phyloP scores from a whole-genome alignment of 768 basidiomycete genomes.

The Pleurotus sapidus region DNA sequence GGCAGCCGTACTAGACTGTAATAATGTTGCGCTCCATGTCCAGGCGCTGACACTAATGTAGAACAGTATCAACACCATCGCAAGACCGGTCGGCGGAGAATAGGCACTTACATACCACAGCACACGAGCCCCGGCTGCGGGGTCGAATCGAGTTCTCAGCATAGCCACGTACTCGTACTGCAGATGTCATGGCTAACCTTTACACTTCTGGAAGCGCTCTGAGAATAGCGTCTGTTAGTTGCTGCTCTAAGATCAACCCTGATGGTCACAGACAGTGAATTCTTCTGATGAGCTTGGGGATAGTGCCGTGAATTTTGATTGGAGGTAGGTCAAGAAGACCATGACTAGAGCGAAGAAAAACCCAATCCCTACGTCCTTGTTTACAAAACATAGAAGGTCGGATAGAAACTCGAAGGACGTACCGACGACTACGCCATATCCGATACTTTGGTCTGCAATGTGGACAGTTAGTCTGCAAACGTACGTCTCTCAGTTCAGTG shows the following conservation, averaged over 20 bases:
- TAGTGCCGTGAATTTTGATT: constrained; percentile 42
- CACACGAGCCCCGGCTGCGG: constrained; percentile 44
- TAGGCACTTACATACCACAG: constrained; percentile 39
- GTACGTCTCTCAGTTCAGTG: too few relatives aligned
- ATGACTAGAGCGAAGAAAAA: constrained; percentile 49
- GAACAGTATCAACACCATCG: neutral
- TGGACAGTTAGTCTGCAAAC: too few relatives aligned
- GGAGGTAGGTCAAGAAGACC: constrained; percentile 41
- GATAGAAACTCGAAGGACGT: constrained; percentile 6
- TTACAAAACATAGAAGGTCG: neutral
- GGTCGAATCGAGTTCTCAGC: neutral
- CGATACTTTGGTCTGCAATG: constrained; percentile 37
- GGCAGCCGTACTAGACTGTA: constrained; percentile 51
- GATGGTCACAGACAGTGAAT: constrained; percentile 32
- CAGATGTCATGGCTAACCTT: constrained; percentile 25
- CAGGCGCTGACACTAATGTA: constrained; percentile 44
- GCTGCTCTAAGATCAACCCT: neutral
- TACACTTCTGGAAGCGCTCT: constrained; percentile 45
- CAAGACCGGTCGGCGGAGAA: neutral
- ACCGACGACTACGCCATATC: constrained; percentile 50
- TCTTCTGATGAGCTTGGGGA: constrained; percentile 47
- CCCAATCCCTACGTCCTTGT: constrained; percentile 34
- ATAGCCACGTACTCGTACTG: too few relatives aligned
- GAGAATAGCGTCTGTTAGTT: neutral
- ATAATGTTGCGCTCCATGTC: constrained; percentile 56